Percentiles rank a stretch among this genome's conserved stretches.
phyloP scores from a whole-genome alignment of 139 green algal species.

The Chlorella sp. region DNA sequence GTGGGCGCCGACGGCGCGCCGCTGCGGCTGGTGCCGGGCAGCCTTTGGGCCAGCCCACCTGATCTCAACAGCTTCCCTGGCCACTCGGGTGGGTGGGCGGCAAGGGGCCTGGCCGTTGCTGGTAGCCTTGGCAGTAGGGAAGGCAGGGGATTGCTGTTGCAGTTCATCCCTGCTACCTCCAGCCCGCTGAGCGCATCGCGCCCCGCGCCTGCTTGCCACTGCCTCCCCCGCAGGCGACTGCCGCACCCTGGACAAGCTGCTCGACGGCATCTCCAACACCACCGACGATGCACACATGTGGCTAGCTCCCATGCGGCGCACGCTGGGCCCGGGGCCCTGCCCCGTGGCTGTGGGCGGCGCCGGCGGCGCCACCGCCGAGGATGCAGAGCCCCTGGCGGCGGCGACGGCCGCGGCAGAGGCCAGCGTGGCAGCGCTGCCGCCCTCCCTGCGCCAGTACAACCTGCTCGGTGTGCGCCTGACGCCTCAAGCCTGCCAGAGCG shows the following conservation, averaged over 20 bases:
- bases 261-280: conserved; percentile 28
- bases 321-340: conserved; percentile 26
- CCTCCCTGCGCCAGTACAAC: conserved; percentile 8
- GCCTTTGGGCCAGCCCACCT: conserved; percentile 23
- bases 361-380: too few species aligned
- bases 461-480: not conserved
- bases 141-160: not conserved
- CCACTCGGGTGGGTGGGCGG: conserved; percentile 20
- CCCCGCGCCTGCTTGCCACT: not conserved
- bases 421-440: not conserved
- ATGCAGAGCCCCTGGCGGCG: too few species aligned
- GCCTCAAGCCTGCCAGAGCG: not conserved
- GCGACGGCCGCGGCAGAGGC: too few species aligned
- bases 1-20: conserved; percentile 20
- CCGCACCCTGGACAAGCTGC: conserved; percentile 45
- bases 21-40: not conserved
- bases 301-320: conserved; percentile 31
- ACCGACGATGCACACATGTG: conserved; percentile 37
- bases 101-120: too few species aligned
- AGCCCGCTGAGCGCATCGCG: not conserved
- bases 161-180: not conserved
- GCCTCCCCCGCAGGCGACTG: conserved; percentile 35
- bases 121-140: not conserved
- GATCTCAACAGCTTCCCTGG: conserved; percentile 46
- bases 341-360: not conserved